Percentiles rank a stretch among this genome's conserved stretches.
Evolutionary conservation across 1,139 yeast genomes (phyloP).

Genomic region (Suhomyces choctaworum): DNA sequence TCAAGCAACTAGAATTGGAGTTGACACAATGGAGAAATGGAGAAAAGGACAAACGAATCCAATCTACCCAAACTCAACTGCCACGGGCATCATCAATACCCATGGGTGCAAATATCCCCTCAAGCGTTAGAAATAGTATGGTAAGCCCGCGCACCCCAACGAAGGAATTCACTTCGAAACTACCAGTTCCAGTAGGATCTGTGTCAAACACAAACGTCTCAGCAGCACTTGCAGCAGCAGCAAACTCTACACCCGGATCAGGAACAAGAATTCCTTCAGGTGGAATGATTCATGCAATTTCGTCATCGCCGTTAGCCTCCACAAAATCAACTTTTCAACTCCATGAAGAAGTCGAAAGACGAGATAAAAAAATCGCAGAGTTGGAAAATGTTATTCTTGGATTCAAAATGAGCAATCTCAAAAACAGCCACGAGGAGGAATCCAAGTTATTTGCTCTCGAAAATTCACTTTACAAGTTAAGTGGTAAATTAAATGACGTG

Average conservation of each 20-base stretch:
- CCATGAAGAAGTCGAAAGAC: constrained; percentile 31
- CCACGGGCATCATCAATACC: constrained; percentile 11
- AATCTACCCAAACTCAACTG: constrained; percentile 12
- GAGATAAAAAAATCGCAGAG: constrained; percentile 39
- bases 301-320: constrained; percentile 16
- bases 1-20: constrained; percentile 53
- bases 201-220: constrained; percentile 2
- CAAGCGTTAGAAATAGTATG: constrained; percentile 8
- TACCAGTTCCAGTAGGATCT: constrained; percentile 11
- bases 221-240: constrained; percentile 1
- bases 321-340: constrained; percentile 11
- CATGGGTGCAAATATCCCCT: constrained; percentile 10
- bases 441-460: constrained; percentile 43
- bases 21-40: constrained; percentile 26
- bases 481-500: constrained; percentile 41
- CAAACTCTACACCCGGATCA: background rate
- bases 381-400: constrained; percentile 39
- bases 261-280: constrained; percentile 9
- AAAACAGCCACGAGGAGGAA: constrained; percentile 46
- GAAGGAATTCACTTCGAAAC: constrained; percentile 5
- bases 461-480: constrained; percentile 38
- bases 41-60: constrained; percentile 15
- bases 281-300: constrained; percentile 11
- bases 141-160: constrained; percentile 16
- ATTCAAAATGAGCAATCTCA: constrained; percentile 38